phyloP scores from a whole-genome alignment of 2,329 filamentous ascomycete genomes.

The Lecanicillium sp. region DNA sequence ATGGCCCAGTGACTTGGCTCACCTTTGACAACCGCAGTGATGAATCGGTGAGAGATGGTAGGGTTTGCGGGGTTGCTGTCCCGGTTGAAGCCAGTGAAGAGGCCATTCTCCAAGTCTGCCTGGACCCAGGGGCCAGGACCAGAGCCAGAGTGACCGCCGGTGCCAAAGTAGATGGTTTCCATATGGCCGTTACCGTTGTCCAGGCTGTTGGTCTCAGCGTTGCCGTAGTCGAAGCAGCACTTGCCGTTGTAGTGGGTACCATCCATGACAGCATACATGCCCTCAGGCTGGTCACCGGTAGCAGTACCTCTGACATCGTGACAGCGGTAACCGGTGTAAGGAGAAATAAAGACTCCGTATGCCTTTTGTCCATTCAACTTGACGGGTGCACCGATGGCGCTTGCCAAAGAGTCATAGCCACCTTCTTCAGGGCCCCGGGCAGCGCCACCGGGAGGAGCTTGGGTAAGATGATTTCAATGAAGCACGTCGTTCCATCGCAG shows the following conservation, averaged over 20 bases:
- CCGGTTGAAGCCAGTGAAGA: constrained; percentile 46
- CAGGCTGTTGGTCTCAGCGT: constrained; percentile 40
- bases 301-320: constrained; percentile 43
- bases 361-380: constrained; percentile 51
- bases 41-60: constrained; percentile 44
- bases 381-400: constrained; percentile 51
- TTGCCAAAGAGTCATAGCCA: constrained; percentile 52
- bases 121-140: constrained; percentile 59
- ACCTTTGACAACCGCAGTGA: constrained; percentile 50
- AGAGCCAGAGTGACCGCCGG: constrained; percentile 46
- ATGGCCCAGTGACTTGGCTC: constrained; percentile 48
- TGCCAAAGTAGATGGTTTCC: constrained; percentile 61
- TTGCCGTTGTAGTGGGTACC: constrained; percentile 49
- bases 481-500: constrained; percentile 51
- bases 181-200: constrained; percentile 57
- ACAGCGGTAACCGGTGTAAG: constrained; percentile 56
- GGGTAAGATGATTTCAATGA: constrained; percentile 58
- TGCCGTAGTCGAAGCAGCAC: constrained; percentile 52
- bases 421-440: constrained; percentile 46
- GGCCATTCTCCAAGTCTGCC: constrained; percentile 59
- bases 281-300: constrained; percentile 45
- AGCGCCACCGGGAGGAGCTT: constrained; percentile 46
- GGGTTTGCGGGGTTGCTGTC: constrained; percentile 43
- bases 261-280: constrained; percentile 53
- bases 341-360: constrained; percentile 55